Base-by-base conservation (phyloP, 2,329 filamentous ascomycete genomes). In the Colletotrichum aenigma region DNA sequence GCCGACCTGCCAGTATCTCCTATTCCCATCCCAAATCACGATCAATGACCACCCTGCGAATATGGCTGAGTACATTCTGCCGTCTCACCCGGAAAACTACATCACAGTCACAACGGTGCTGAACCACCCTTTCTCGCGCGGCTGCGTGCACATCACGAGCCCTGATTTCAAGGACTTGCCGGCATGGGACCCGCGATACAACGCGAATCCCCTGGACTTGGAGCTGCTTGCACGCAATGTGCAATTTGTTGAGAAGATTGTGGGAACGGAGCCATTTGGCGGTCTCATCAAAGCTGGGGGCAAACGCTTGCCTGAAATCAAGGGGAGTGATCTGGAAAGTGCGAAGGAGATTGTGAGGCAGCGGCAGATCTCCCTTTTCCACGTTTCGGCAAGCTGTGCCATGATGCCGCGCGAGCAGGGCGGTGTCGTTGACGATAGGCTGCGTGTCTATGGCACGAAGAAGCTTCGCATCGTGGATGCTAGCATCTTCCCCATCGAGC, bases 81-180 rank as follows among this genome's bases (percentile, higher is more conserved):
- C 82, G 32, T 78, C 77, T 6, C 78, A 79, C 3, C 84, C 85
- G 5, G 83, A 86, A 73, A 89, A 92, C 78, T 91, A 89, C 80
- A 86, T 91, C 67, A 89, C 90, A 15, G 84, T 89, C 75, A 89
- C 89, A 78, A 87, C 88, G 0, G 91, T 91, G 75, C 89, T 92
- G 30, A 90, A 90, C 70, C 92, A 93, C 71, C 92, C 92, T 0
- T 89, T 91, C 78, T 91, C 89, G 3, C 87, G 91, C 0, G 92
- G 92, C 7, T 85, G 86, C 52, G 88, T 92, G 71, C 92, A 93
- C 83, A 90, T 93, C 75, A 83, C 83, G 13, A 85, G 85, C 6
- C 71, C 84, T 2, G 84, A 88, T 58, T 81, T 86, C 6, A 79
- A 80, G 7, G 85, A 86, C 7, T 81, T 85, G 32, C 87, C 88